These are phyloP conservation scores for Suillus fuscotomentosus DNA, from an alignment of 768 basidiomycete species.

Conservation along the genomic window DNA sequence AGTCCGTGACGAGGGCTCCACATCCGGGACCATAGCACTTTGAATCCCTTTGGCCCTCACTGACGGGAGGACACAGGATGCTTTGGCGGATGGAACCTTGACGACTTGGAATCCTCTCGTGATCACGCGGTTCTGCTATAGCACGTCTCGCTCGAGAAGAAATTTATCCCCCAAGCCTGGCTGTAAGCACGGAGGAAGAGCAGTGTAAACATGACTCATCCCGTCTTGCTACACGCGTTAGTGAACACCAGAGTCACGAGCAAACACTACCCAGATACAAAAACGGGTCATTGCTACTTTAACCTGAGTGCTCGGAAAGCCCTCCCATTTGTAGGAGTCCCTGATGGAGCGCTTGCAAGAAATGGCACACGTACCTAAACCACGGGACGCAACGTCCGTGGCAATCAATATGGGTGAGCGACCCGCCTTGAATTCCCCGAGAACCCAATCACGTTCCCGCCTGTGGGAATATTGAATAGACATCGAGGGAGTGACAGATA, in stretches of 20 bases:
- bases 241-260: slow-evolving; percentile 5
- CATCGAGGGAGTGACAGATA: background rate
- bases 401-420: slow-evolving; percentile 97
- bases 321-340: slow-evolving; percentile 15
- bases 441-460: slow-evolving; percentile 98
- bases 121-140: slow-evolving; percentile 7
- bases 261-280: background rate
- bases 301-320: slow-evolving; percentile 5
- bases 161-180: slow-evolving; percentile 2
- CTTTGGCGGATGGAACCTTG: slow-evolving; percentile 7
- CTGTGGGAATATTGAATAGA: slow-evolving; percentile 34
- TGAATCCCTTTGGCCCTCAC: slow-evolving; percentile 2
- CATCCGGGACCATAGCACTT: slow-evolving; percentile 1
- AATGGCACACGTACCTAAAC: slow-evolving; percentile 86
- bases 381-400: slow-evolving; percentile 99
- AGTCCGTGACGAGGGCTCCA: slow-evolving; percentile 12
- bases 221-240: slow-evolving; percentile 6
- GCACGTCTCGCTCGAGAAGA: slow-evolving; percentile 4
- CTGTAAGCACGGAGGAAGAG: slow-evolving; percentile 4
- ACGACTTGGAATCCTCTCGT: slow-evolving; percentile 6
- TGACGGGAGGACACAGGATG: slow-evolving; percentile 2
- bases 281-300: slow-evolving; percentile 3
- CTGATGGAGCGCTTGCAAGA: slow-evolving; percentile 46
- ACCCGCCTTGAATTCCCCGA: slow-evolving; percentile 97
- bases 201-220: slow-evolving; percentile 2